Conservation (phyloP, 2,329 filamentous ascomycete genomes). For the Cladophialophora psammophila region DNA sequence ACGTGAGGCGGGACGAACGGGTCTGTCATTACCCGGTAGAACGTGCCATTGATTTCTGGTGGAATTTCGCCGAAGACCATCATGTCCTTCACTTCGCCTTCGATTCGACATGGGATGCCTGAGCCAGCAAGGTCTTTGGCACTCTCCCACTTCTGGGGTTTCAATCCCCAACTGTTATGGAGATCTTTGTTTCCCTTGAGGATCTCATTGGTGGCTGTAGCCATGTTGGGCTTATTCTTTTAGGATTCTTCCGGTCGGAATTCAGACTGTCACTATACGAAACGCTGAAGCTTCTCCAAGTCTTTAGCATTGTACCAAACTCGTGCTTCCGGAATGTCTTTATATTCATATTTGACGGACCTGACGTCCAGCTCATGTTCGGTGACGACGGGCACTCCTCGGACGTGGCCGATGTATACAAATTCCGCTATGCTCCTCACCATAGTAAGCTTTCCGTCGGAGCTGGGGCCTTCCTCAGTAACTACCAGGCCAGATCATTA, state of each 20-base stretch:
- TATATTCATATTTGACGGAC: not conserved
- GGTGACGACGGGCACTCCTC: not conserved
- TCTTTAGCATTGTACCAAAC: not conserved
- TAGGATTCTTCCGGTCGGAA: no score
- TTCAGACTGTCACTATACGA: not conserved
- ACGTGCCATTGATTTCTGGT: conserved; percentile 45
- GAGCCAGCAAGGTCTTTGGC: conserved; percentile 15
- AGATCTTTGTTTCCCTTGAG: no score
- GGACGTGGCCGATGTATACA: not conserved
- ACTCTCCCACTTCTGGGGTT: no score
- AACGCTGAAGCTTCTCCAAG: not conserved
- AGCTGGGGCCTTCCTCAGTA: no score
- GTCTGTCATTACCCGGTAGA: conserved; percentile 44
- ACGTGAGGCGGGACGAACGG: conserved; percentile 39
- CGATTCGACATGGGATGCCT: conserved; percentile 22
- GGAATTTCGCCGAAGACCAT: conserved; percentile 45
- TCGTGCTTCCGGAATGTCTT: not conserved
- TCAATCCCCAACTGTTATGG: no score
- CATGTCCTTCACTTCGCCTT: conserved; percentile 42
- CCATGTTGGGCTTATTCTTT: no score
- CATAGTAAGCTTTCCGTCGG: not conserved
- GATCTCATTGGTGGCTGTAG: no score
- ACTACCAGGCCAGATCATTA: no score
- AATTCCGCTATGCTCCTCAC: not conserved
- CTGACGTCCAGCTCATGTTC: no score